phyloP scores from a whole-genome alignment of 2,329 filamentous ascomycete genomes.

The Plenodomus biglobosus region DNA sequence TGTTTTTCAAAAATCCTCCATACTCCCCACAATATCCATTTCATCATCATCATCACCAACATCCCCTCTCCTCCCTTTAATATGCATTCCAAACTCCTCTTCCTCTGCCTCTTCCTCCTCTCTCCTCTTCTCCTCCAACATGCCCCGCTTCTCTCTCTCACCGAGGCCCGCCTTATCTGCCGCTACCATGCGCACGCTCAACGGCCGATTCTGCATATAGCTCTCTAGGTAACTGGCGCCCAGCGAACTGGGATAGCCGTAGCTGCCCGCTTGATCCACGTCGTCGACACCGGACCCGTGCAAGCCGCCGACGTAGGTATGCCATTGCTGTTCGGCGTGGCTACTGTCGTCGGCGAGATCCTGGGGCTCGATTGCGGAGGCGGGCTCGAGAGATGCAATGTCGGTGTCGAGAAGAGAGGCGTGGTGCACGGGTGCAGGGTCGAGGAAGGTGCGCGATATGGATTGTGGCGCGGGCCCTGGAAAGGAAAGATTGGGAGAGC shows the following conservation, averaged over 20 bases:
- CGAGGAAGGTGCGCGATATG: conserved; percentile 27
- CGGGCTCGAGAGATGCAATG: conserved; percentile 10
- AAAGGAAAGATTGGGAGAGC: conserved; percentile 16
- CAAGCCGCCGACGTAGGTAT: conserved; percentile 42
- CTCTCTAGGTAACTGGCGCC: conserved; percentile 44
- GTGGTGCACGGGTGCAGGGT: conserved; percentile 20
- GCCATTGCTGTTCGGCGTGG: conserved; percentile 27
- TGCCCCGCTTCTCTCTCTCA: conserved; percentile 24
- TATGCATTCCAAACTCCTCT: conserved; percentile 4
- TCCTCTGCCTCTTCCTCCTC: conserved; percentile 9
- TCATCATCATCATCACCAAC: conserved; percentile 21
- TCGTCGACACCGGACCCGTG: conserved; percentile 38
- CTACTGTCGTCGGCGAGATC: conserved; percentile 2
- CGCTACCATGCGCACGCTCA: conserved; percentile 41
- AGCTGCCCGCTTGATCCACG: conserved; percentile 38
- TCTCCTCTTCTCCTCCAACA: conserved; percentile 13
- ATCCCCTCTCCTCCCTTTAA: conserved; percentile 2
- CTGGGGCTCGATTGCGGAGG: conserved; percentile 12
- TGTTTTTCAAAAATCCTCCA: conserved; percentile 36
- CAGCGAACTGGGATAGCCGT: conserved; percentile 39
- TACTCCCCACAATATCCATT: conserved; percentile 36
- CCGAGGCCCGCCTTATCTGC: conserved; percentile 34
- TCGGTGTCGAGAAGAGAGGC: conserved; percentile 23
- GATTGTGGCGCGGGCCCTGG: conserved; percentile 25
- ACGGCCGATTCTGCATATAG: conserved; percentile 41